These are phyloP conservation scores for Biscogniauxia marginata DNA, from an alignment of 2,329 filamentous ascomycete species.

Conservation along the genomic window DNA sequence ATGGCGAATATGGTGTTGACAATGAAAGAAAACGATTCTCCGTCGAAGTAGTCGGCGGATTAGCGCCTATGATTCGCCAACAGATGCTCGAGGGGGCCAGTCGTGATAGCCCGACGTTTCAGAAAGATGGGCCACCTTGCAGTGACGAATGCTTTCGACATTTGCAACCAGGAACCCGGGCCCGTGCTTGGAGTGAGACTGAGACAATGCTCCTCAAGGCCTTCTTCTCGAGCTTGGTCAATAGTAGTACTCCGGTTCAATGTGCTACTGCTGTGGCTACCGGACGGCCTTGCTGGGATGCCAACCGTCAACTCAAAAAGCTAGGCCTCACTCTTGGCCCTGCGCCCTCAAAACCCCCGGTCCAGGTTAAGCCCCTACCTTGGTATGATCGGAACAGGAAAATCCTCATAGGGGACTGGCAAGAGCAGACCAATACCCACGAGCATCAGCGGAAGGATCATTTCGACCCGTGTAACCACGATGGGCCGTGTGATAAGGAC, in stretches of 20 bases:
- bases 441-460: slow-evolving; percentile 56
- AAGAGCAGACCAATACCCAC: slow-evolving; percentile 53
- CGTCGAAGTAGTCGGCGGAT: slow-evolving; percentile 42
- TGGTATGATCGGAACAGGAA: slow-evolving; percentile 60
- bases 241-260: slow-evolving; percentile 43
- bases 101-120: slow-evolving; percentile 25
- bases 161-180: slow-evolving; percentile 32
- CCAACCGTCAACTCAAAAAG: slow-evolving; percentile 43
- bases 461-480: slow-evolving; percentile 66
- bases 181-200: slow-evolving; percentile 46
- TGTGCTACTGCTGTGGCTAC: slow-evolving; percentile 52
- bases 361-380: slow-evolving; percentile 43
- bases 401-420: slow-evolving; percentile 53
- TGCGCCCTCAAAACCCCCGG: slow-evolving; percentile 25
- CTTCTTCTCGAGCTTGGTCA: slow-evolving; percentile 43
- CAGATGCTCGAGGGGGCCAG: slow-evolving; percentile 20
- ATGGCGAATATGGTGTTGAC: slow-evolving; percentile 56
- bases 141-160: slow-evolving; percentile 43
- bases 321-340: slow-evolving; percentile 36
- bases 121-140: slow-evolving; percentile 33
- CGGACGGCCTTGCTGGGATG: slow-evolving; percentile 52
- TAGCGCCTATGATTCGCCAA: slow-evolving; percentile 34
- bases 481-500: slow-evolving; percentile 61
- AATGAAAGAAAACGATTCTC: slow-evolving; percentile 55
- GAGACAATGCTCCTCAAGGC: slow-evolving; percentile 49